These are phyloP conservation scores for Trametes gibbosa DNA, from an alignment of 768 basidiomycete genomes.

Conservation along the genomic window DNA sequence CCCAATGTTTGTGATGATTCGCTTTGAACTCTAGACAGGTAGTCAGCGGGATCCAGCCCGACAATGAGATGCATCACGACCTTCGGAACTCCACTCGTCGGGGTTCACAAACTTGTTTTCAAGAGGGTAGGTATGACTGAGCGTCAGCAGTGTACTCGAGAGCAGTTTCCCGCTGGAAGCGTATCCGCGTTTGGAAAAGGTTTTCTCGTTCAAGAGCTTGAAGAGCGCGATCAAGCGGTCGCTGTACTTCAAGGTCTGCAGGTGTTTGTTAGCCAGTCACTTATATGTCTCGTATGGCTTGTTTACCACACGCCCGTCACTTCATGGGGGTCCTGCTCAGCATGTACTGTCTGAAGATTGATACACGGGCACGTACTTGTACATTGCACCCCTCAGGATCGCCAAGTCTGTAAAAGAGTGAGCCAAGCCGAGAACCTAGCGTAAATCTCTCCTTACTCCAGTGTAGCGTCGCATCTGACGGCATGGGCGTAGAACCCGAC, in stretches of 20 bases:
- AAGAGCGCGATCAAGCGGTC: conserved; percentile 60
- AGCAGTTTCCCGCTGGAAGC: conserved; percentile 79
- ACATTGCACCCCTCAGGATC: conserved; percentile 75
- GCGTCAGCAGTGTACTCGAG: conserved; percentile 65
- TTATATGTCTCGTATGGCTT: not conserved
- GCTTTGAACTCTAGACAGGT: conserved; percentile 57
- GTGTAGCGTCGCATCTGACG: conserved; percentile 83
- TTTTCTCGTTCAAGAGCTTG: conserved; percentile 62
- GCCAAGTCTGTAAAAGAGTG: conserved; percentile 53
- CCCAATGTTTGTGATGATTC: conserved; percentile 77
- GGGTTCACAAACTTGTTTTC: conserved; percentile 83
- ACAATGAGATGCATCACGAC: conserved; percentile 35
- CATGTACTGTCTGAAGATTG: not conserved
- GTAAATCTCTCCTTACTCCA: conserved; percentile 59
- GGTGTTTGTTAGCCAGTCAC: not conserved
- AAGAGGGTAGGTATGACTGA: conserved; percentile 77
- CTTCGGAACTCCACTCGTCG: conserved; percentile 70
- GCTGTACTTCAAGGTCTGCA: conserved; percentile 61
- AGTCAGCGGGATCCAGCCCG: not conserved
- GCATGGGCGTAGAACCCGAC: conserved; percentile 55
- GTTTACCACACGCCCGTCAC: conserved; percentile 59
- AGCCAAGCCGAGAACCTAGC: too few species aligned
- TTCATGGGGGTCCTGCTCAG: conserved; percentile 2
- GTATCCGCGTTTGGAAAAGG: conserved; percentile 78
- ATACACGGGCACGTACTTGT: conserved; percentile 52